Base-by-base conservation (phyloP, 2,329 filamentous ascomycete species). In the Aspergillus fumigatus region DNA sequence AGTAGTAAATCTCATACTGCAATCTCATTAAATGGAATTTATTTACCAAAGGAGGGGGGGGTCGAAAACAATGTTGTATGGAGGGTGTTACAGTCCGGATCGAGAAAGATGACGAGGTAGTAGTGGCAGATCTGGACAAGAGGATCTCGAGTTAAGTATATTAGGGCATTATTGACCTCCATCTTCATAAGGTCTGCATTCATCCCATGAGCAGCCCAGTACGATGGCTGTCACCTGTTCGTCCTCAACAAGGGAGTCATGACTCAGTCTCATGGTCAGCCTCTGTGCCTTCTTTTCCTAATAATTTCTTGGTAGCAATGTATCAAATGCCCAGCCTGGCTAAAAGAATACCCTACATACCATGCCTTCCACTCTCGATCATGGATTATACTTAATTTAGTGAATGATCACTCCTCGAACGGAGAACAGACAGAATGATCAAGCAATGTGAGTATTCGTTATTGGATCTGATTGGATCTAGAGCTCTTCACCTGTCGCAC, bases 221-320 rank as follows among this genome's bases (percentile, higher is more conserved):
- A 62, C 57, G 58, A 58, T 63, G 56, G 62, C 63, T 63, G 65
- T 65, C 65, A 67, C 59, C 62, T 65, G 62, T 60, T 61, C 56
- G 51, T 48, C 41, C 43, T 54, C 53, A 59, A 43, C 58, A 55
- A 51, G 56, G 50, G 52, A 45, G 54, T 58, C 58, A 67, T 67
- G 64, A 67, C 63, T 67, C 64, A 67, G 56, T 48, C 43, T 54
- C 49, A 11, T 52, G 50, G 57, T 63, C 58, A 58, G 58, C 53
- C 54, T 51, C 54, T 53, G 21, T 41, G 26, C 49, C 49, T 53
- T 45, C 21, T 17, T 17, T 17, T 3, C 21, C 29, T 27, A 48
- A 35, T 51, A 53, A 48, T 50, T 50, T 43, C 21, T 45, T 45
- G 41, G 41, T 21, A 47, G 38, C 50, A 58, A 63, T 61, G 62